Percentiles rank a stretch among this genome's conserved stretches.
These are phyloP conservation scores for Trichothecium roseum DNA, from an alignment of 2,329 filamentous ascomycete species.

Conservation along the genomic window DNA sequence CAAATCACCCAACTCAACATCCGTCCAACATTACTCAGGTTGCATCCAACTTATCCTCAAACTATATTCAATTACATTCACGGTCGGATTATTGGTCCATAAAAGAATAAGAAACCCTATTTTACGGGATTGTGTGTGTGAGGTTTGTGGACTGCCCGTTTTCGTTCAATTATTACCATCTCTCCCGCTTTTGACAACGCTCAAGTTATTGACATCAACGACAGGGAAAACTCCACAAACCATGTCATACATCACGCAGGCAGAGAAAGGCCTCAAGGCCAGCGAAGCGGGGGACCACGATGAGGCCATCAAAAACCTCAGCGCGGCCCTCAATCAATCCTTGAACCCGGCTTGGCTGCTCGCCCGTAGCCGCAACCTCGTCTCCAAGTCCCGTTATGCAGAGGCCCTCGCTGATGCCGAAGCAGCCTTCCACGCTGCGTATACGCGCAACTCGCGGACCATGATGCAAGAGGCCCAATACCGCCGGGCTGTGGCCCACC, in stretches of 20 bases:
- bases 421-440: constrained; percentile 49
- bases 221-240: not conserved
- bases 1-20: too few species aligned
- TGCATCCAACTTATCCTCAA: too few species aligned
- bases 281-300: constrained; percentile 53
- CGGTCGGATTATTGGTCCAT: too few species aligned
- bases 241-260: constrained; percentile 44
- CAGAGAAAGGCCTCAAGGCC: constrained; percentile 53
- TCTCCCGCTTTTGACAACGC: too few species aligned
- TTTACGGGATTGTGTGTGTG: too few species aligned
- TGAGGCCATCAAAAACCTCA: constrained; percentile 58
- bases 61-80: too few species aligned
- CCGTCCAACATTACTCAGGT: too few species aligned
- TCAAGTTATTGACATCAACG: too few species aligned
- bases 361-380: constrained; percentile 69
- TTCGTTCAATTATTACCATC: too few species aligned
- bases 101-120: too few species aligned
- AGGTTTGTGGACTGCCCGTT: too few species aligned
- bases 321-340: constrained; percentile 54
- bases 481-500: constrained; percentile 65
- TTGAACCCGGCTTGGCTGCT: constrained; percentile 70
- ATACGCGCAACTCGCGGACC: constrained; percentile 57
- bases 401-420: constrained; percentile 63
- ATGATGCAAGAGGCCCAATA: constrained; percentile 75
- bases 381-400: constrained; percentile 49